These are phyloP conservation scores for Fusarium pilosicola DNA, from an alignment of 2,329 filamentous ascomycete species.

Conservation along the genomic window DNA sequence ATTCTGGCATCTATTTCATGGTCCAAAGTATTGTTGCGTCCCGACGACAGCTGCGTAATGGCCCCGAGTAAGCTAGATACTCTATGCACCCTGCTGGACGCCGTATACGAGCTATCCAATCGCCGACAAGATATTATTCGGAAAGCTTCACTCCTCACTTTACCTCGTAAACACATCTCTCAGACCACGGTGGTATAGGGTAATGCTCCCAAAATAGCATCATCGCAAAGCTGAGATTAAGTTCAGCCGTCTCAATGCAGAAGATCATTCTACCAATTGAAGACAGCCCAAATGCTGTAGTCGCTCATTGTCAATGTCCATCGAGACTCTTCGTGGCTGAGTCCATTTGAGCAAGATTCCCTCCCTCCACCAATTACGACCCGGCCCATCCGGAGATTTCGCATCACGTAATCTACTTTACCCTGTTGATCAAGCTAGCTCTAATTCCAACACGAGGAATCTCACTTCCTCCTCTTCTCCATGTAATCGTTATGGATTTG, in stretches of 20 bases:
- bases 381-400: slow-evolving; percentile 16
- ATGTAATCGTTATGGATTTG: slow-evolving; percentile 25
- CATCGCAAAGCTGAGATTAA: background rate
- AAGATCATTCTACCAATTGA: background rate
- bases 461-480: background rate
- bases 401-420: slow-evolving; percentile 40
- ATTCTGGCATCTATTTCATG: background rate
- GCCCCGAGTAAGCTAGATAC: background rate
- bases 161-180: background rate
- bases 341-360: slow-evolving; percentile 42
- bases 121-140: background rate
- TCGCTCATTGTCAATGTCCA: background rate
- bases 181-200: background rate
- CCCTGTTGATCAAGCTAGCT: slow-evolving; percentile 18
- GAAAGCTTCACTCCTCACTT: background rate
- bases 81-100: background rate
- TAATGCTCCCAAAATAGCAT: background rate
- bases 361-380: slow-evolving; percentile 21
- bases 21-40: background rate
- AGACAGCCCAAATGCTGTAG: background rate
- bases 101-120: background rate
- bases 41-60: background rate
- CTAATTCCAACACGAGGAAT: slow-evolving; percentile 13
- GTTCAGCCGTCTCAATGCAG: background rate
- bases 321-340: slow-evolving; percentile 10